These are phyloP conservation scores for Dispira simplex DNA, from an alignment of 192 early-diverging fungal genomes.

Conservation along the genomic window DNA sequence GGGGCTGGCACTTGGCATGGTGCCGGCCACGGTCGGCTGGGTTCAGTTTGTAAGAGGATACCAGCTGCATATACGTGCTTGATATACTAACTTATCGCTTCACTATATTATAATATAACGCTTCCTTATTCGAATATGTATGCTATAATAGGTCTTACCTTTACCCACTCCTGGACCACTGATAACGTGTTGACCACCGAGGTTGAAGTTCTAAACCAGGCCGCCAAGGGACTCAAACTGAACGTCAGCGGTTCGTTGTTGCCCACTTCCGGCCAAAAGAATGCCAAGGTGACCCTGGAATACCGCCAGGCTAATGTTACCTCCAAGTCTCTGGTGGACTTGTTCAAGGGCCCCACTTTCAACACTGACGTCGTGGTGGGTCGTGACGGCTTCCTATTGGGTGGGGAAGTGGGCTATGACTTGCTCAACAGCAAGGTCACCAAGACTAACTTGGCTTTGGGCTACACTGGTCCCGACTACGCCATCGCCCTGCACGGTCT, in stretches of 20 bases:
- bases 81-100: too few species aligned
- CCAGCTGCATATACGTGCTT: too few species aligned
- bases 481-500: conserved; percentile 74
- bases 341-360: conserved; percentile 89
- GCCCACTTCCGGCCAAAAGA: conserved; percentile 69
- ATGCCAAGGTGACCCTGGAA: conserved; percentile 64
- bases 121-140: too few species aligned
- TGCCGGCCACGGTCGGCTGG: too few species aligned
- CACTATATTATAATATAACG: too few species aligned
- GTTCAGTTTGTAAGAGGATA: too few species aligned
- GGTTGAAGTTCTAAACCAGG: conserved; percentile 84
- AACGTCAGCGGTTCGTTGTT: conserved; percentile 72
- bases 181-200: conserved; percentile 81
- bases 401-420: conserved; percentile 92
- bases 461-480: conserved; percentile 81
- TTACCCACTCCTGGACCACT: conserved; percentile 97
- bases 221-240: conserved; percentile 95
- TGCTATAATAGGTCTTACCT: conserved; percentile 34
- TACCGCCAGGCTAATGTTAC: conserved; percentile 96
- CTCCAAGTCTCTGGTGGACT: conserved; percentile 75
- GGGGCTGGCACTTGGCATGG: too few species aligned
- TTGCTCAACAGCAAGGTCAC: conserved; percentile 72
- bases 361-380: conserved; percentile 79
- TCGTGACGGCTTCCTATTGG: conserved; percentile 75
- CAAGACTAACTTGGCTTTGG: conserved; percentile 79